Base-by-base conservation (phyloP, 495 filamentous ascomycete genomes). In the Xylaria nigripes region DNA sequence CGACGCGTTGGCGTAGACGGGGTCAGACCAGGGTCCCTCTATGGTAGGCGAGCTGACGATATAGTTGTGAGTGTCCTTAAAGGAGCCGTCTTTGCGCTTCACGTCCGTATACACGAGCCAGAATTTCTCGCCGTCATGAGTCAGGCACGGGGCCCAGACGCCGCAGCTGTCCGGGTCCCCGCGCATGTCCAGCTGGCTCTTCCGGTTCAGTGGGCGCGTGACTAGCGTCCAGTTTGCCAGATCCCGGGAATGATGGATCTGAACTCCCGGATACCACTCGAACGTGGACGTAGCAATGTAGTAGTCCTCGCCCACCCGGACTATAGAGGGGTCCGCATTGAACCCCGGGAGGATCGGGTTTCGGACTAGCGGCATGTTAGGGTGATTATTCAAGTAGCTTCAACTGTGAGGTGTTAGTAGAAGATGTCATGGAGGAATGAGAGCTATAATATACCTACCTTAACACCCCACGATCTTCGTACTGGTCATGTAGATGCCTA, bases 271-370 rank as follows among this genome's bases (percentile, higher is more conserved):
- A 48, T 73, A 83, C 73, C 76, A 83, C 59, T 85, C 80, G 48
- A 85, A 83, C 1, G 79, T 81, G 19, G 81, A 83, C 2, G 79
- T 82, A 30, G 78, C 79, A 51, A 85, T 77, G 66, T 81, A 83
- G 65, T 82, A 85, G 62, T 82, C 77, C 1, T 71, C 62, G 38
- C 74, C 74, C 38, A 80, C 75, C 38, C 79, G 73, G 51, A 82
- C 54, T 63, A 83, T 73, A 1, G 81, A 83, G 12, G 81, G 81
- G 66, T 85, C 81, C 12, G 81, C 66, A 61, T 82, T 81, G 69
- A 81, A 85, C 21, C 81, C 81, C 12, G 81, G 79, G 36, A 84
- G 65, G 56, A 84, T 81, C 23, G 81, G 81, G 62, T 84, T 84
- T 41, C 70, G 68, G 42, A 77, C 66, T 5, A 53, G 61, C 2